Evolutionary conservation across 129 eudicot genomes (phyloP), one percentile per base, ranked within the genome.

Genomic region (Silybum marianum): DNA sequence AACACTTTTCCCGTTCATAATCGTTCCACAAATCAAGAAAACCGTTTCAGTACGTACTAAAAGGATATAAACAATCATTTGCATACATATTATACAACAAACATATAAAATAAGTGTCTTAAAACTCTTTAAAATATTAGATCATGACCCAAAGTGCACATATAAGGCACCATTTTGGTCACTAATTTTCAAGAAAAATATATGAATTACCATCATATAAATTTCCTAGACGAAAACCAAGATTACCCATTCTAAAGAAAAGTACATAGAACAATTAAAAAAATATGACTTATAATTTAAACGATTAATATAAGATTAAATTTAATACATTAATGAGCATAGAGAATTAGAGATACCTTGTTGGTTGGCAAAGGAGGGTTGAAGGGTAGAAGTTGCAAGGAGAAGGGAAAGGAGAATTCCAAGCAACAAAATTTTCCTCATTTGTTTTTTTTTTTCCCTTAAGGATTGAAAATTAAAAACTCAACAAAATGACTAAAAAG

Each of bases 301-400:
- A 63, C 21, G 11, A 7, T 1, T 48, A 7, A 8, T 26, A 19
- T 25, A 28, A 25, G 4, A 4, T 32, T 32, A 32, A 32, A 32
- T 32, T 26, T 72, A 38, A 38, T 4, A 38, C 22, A 9, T 3
- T 46, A 48, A 25, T 12, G 2, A 72, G 39, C 18, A 10, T 3
- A 72, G 19, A n/a, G n/a, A n/a, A n/a, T n/a, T n/a, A n/a, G n/a
- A 75, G 30, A 77, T 76, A 82, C 86, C 86, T 83, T 73, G 83
- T 79, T 75, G 76, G 72, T 78, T 83, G 44, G 75, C 86, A 39
- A 42, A 40, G 16, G 86, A 78, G 16, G 86, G 69, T 83, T 78
- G 75, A 72, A 72, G 39, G 62, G 73, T 72, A 65, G 42, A 72
- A 30, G 70, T 78, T 58, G 60, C 83, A 42, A 83, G 71, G 71